A percentile compares a stretch with the other conserved stretches of the same genome.
Evolutionary conservation across 345 rosid genomes (phyloP).

Genomic region (Heritiera littoralis): DNA sequence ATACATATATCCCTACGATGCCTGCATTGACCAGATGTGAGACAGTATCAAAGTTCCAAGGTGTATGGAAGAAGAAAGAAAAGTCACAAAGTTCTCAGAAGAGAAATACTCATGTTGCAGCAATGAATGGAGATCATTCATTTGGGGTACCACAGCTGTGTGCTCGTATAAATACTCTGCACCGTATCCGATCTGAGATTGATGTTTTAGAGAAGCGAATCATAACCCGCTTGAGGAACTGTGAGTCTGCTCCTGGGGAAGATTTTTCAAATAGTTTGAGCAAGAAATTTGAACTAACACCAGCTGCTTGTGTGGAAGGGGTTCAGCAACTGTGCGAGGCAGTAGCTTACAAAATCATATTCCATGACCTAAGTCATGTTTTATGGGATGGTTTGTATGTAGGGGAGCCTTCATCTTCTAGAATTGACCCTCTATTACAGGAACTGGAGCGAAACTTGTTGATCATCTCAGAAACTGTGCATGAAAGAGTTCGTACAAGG

Average conservation of each 20-base stretch:
- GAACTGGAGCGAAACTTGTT: slow-evolving; percentile 72
- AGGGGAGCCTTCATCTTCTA: slow-evolving; percentile 70
- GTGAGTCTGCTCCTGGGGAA: slow-evolving; percentile 81
- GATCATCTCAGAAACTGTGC: slow-evolving; percentile 68
- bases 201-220: slow-evolving; percentile 80
- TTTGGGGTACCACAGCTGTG: slow-evolving; percentile 78
- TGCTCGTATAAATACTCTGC: slow-evolving; percentile 77
- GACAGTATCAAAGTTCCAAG: slow-evolving; percentile 80
- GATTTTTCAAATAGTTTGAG: slow-evolving; percentile 83
- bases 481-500: slow-evolving; percentile 81
- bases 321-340: slow-evolving; percentile 91
- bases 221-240: slow-evolving; percentile 88
- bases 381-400: slow-evolving; percentile 92
- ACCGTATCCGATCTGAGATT: slow-evolving; percentile 69
- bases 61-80: slow-evolving; percentile 94
- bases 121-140: slow-evolving; percentile 60
- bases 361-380: slow-evolving; percentile 76
- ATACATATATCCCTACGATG: slow-evolving; percentile 83
- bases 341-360: slow-evolving; percentile 71
- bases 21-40: slow-evolving; percentile 91
- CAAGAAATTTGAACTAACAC: slow-evolving; percentile 84
- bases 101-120: slow-evolving; percentile 75
- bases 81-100: slow-evolving; percentile 63
- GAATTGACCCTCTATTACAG: slow-evolving; percentile 72
- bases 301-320: slow-evolving; percentile 79